A percentile compares a stretch with the other conserved stretches of the same genome.
Evolutionary conservation across 176 grass and related monocot species (phyloP).

Genomic region (Avena eriantha): DNA sequence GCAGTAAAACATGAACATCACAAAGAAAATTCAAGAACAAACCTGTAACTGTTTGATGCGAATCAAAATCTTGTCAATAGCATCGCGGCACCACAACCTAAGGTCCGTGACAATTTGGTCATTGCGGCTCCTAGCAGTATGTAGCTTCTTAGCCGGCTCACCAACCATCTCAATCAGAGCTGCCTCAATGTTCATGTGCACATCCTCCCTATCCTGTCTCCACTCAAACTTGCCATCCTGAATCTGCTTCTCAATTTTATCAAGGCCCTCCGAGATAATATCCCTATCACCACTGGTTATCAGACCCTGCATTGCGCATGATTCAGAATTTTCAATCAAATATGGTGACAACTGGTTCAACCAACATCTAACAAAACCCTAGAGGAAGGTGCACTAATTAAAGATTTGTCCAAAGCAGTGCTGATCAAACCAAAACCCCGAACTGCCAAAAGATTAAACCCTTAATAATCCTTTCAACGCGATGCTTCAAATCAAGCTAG

Average conservation of each 20-base stretch:
- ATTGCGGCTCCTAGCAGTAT: slow-evolving; percentile 95
- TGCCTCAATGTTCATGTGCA: slow-evolving; percentile 99
- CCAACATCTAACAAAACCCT: not conserved
- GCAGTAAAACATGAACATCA: not conserved
- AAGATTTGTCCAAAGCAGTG: slow-evolving; percentile 12
- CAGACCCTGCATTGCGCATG: slow-evolving; percentile 72
- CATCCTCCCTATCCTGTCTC: slow-evolving; percentile 86
- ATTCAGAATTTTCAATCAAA: slow-evolving; percentile 10
- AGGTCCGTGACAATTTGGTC: slow-evolving; percentile 96
- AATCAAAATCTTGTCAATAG: slow-evolving; percentile 91
- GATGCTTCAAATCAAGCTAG: not conserved
- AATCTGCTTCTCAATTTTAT: slow-evolving; percentile 86
- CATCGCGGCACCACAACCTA: slow-evolving; percentile 90
- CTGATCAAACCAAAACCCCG: not conserved
- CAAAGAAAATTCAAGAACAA: slow-evolving; percentile 41
- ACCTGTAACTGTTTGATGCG: slow-evolving; percentile 90
- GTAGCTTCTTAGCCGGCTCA: slow-evolving; percentile 95
- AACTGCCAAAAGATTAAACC: not conserved
- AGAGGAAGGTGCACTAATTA: not conserved
- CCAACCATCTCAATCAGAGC: slow-evolving; percentile 88
- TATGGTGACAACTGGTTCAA: not conserved
- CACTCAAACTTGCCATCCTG: slow-evolving; percentile 89
- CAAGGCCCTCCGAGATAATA: slow-evolving; percentile 77
- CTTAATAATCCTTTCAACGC: not conserved
- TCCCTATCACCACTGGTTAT: slow-evolving; percentile 81